Base-by-base conservation (phyloP, 2,329 filamentous ascomycete species). In the Trichophyton rubrum region DNA sequence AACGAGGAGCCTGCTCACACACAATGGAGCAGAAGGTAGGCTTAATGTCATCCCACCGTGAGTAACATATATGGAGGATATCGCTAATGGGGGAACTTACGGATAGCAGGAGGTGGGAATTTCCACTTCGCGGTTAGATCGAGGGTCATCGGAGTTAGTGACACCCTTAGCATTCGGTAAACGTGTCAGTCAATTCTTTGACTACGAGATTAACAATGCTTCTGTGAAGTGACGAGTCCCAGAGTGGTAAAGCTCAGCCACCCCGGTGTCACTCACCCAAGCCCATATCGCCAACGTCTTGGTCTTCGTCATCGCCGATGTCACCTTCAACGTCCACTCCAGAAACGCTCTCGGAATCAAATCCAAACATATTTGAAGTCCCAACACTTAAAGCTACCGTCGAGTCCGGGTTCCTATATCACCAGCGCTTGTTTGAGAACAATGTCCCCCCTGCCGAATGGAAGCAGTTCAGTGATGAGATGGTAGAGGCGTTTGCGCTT, bases 341-440 rank as follows among this genome's bases (percentile, higher is more conserved):
- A 11, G 43, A 9, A 11, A 27, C 27, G 35, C 15, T 56, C 7
- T 56, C 15, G 4, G 35, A 56, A 17, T 56, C n/a, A 33, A 57
- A 43, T 24, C 9, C 55, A 15, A 57, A 59, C 38, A 33, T 47
- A 1, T 59, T 63, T 43, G 62, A 63, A 20, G 22, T 63, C 41
- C 58, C 41, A 38, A 62, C 62, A 40, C 41, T 38, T 4, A 55
- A 56, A 33, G 41, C 49, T 7, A 33, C 17, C 22, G 38, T 61
- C 35, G 20, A 55, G 22, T 63, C 62, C 15, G 62, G 62, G 1
- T 63, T 63, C 43, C 43, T 43, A 30, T 63, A 63, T 24, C 58
- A 62, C 47, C 62, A 62, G 38, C 53, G 41, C 13, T 58, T 63
- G 13, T 63, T 63, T 33, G 35, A 63, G 17, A 45, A 61, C 35